phyloP scores from a whole-genome alignment of 2,329 filamentous ascomycete genomes.

The Hymenoscyphus repandus region DNA sequence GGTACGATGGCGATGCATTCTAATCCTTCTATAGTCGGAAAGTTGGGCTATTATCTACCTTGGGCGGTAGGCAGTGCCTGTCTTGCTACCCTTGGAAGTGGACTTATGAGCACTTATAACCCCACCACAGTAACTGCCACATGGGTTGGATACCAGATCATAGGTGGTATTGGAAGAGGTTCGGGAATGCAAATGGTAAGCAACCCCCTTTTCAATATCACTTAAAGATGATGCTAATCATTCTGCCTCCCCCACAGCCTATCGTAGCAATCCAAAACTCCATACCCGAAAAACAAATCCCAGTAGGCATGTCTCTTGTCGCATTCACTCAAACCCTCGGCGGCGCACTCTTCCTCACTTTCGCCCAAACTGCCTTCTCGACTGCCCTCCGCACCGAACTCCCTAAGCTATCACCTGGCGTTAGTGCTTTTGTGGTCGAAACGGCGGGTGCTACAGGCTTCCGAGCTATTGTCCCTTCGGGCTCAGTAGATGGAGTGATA shows the following conservation, averaged over 20 bases:
- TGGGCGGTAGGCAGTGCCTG: slow-evolving; percentile 27
- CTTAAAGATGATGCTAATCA: neutral
- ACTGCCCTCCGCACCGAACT: slow-evolving; percentile 27
- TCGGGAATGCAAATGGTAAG: slow-evolving; percentile 23
- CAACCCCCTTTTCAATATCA: neutral
- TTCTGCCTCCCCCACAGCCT: slow-evolving; percentile 9
- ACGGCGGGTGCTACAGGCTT: slow-evolving; percentile 38
- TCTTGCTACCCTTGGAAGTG: slow-evolving; percentile 28
- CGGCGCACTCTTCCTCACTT: slow-evolving; percentile 29
- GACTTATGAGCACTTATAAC: slow-evolving; percentile 31
- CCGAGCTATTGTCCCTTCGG: slow-evolving; percentile 28
- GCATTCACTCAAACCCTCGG: slow-evolving; percentile 32
- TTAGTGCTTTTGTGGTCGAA: slow-evolving; percentile 33
- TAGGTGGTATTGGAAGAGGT: slow-evolving; percentile 22
- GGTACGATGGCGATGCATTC: neutral
- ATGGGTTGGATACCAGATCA: slow-evolving; percentile 27
- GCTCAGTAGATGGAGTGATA: slow-evolving; percentile 34
- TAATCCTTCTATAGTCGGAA: slow-evolving; percentile 9
- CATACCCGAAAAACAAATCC: slow-evolving; percentile 22
- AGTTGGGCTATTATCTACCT: slow-evolving; percentile 33
- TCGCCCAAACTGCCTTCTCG: slow-evolving; percentile 30
- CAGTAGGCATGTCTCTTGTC: slow-evolving; percentile 30
- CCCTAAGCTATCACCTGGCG: slow-evolving; percentile 27
- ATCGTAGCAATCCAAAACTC: slow-evolving; percentile 33
- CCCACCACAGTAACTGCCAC: slow-evolving; percentile 13